Base-by-base conservation (phyloP, 78 protist genomes). In the Dictyostelium firmibasis region DNA sequence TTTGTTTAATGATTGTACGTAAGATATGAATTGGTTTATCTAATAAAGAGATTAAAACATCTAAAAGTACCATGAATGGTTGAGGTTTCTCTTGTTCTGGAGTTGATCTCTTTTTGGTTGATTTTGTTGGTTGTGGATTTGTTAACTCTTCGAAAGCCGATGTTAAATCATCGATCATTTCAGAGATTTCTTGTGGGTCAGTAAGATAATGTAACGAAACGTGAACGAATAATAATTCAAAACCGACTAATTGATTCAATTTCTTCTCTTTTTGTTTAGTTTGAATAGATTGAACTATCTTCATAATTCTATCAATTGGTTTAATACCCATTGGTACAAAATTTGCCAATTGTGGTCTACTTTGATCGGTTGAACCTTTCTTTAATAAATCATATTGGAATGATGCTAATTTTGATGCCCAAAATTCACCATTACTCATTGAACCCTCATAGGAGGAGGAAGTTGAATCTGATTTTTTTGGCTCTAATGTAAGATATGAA, bases 151-250 rank as follows among this genome's bases (percentile, higher is more conserved):
- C 88, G 13, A 44, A 89, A 13, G 94, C 86, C 0, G 35, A 35
- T 38, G 83, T 57, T 20, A 89, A 78, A 89, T 89, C 94, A 4
- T 78, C 81, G n/a, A 89, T 38, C 23, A 81, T 35, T 43, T 89
- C 94, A 41, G 94, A 81, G 94, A 81, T 89, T 33, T 89, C 94
- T 14, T 11, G 6, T 69, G 94, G 87, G 3, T 89, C 94, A 25
- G 53, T 16, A 31, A 89, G 53, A 35, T 89, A 89, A 35, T 89
- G 94, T 4, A 89, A 36, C 13, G 94, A 60, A 44, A 89, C 77
- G 25, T 89, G 94, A 18, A 50, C 25, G 72, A 89, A 89, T 43
- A 89, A 70, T 62, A 89, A 70, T 69, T 89, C 94, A 47, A 89
- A 89, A 23, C 82, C 94, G 13, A 47, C 53, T 13, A 67, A 36